Percentiles rank a stretch among this genome's conserved stretches.
Conservation (phyloP, 768 basidiomycete genomes). For the Auricularia cornea region DNA sequence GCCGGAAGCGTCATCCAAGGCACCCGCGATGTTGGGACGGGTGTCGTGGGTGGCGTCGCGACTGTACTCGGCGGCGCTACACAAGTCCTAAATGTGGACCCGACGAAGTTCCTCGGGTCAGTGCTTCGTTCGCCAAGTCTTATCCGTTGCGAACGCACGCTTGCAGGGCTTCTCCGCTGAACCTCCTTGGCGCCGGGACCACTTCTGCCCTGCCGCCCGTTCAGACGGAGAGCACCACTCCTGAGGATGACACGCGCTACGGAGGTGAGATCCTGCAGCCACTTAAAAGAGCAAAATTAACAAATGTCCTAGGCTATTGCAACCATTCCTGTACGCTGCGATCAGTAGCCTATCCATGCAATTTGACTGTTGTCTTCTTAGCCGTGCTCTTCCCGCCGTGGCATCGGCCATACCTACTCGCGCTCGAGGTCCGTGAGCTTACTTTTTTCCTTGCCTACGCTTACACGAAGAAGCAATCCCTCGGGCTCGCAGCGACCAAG, state of each 20-base stretch:
- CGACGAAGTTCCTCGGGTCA: not conserved
- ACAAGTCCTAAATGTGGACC: not conserved
- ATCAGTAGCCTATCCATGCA: not conserved
- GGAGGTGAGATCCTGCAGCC: not conserved
- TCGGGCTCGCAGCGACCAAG: constrained; percentile 2
- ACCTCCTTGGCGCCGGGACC: too few species aligned
- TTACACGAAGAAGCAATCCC: not conserved
- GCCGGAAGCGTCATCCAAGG: not conserved
- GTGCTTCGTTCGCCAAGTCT: not conserved
- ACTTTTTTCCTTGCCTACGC: not conserved
- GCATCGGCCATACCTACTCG: constrained; percentile 1
- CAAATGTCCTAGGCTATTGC: not conserved
- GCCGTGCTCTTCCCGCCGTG: not conserved
- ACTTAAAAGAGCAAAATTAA: not conserved
- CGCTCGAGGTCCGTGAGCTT: not conserved
- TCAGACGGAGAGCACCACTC: not conserved
- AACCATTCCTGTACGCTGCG: not conserved
- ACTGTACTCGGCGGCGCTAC: not conserved
- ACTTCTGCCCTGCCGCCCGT: not conserved
- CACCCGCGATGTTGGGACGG: not conserved
- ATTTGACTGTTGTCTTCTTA: not conserved
- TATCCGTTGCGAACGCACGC: not conserved
- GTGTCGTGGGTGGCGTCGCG: not conserved
- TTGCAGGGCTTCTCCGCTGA: not conserved
- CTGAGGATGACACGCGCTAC: not conserved